phyloP scores from a whole-genome alignment of 805 yeast species.

The Ogataea pini region DNA sequence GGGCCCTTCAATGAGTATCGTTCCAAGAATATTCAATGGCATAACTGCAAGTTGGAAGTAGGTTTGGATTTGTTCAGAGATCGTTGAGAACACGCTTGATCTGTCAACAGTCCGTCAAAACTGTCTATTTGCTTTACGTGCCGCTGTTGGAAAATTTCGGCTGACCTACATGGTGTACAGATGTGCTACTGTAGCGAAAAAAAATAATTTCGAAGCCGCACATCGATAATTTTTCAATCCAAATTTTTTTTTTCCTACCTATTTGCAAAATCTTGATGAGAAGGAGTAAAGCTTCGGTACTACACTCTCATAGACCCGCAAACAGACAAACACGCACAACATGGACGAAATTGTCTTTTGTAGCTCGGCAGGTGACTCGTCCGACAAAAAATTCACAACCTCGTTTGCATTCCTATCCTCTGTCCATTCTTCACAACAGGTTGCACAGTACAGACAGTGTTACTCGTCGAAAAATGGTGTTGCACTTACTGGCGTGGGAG shows the following conservation, averaged over 20 bases:
- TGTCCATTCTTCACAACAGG: constrained; percentile 48
- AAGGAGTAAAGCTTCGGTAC: neutral
- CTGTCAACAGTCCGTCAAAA: neutral
- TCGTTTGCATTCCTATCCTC: constrained; percentile 42
- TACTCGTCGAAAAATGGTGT: constrained; percentile 49
- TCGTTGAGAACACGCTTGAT: constrained; percentile 1
- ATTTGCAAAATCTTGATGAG: neutral
- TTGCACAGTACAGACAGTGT: constrained; percentile 54
- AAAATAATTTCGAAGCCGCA: constrained; percentile 1
- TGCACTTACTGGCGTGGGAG: constrained; percentile 45
- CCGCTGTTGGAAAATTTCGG: constrained; percentile 5
- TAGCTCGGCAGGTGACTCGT: constrained; percentile 45
- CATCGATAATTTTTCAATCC: constrained; percentile 2
- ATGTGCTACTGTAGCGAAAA: neutral
- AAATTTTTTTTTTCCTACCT: neutral
- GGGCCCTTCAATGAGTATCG: constrained; percentile 70
- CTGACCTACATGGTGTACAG: neutral
- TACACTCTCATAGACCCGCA: too few species aligned
- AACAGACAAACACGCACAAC: neutral
- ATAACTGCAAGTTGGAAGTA: constrained; percentile 38
- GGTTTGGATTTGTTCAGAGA: neutral
- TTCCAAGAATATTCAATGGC: constrained; percentile 85
- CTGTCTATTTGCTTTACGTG: neutral
- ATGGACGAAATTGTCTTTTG: constrained; percentile 57
- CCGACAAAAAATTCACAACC: constrained; percentile 40